Conservation (phyloP, 148 eudicot genomes). For the Drosera capensis region DNA sequence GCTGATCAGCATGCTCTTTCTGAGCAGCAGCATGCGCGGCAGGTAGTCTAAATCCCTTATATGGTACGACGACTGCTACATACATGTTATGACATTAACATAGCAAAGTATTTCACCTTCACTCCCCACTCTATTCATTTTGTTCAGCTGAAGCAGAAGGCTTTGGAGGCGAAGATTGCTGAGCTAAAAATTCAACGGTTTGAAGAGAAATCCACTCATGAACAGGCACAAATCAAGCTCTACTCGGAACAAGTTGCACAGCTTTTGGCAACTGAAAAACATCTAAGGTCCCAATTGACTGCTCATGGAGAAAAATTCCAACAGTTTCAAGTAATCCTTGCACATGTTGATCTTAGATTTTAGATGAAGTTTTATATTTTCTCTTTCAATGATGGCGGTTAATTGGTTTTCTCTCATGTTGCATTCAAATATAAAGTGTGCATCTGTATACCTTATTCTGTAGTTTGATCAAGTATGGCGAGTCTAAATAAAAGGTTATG, state of each 20-base stretch:
- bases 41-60: conserved; percentile 29
- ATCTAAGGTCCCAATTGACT: conserved; percentile 68
- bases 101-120: neutral
- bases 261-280: conserved; percentile 71
- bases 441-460: no score
- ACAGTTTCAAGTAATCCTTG: conserved; percentile 63
- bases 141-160: conserved; percentile 80
- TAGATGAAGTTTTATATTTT: neutral
- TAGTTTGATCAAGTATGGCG: no score
- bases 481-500: no score
- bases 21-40: conserved; percentile 68
- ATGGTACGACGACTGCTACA: neutral
- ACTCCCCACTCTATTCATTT: neutral
- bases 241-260: conserved; percentile 85
- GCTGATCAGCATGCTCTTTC: conserved; percentile 75
- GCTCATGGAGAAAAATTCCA: conserved; percentile 97
- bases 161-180: conserved; percentile 82
- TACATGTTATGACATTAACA: neutral
- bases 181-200: conserved; percentile 77
- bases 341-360: neutral
- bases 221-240: conserved; percentile 70
- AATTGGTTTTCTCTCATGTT: no score
- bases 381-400: neutral
- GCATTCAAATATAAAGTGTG: no score
- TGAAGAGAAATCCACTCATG: conserved; percentile 65